Base-by-base conservation (phyloP, 2,329 filamentous ascomycete genomes). In the Trematosphaeria pertusa region DNA sequence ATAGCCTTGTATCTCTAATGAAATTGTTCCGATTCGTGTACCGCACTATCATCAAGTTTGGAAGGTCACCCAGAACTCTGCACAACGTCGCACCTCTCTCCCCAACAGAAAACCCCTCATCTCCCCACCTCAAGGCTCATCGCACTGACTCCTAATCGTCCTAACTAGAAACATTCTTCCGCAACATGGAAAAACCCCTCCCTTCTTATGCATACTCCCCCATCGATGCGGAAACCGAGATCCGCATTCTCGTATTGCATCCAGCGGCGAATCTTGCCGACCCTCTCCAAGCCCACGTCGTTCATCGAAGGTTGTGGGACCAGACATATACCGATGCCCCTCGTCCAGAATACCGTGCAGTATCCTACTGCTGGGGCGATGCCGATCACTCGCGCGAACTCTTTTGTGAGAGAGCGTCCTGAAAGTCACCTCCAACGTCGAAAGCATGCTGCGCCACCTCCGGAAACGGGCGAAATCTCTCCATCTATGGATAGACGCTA, bases 401-500 rank as follows among this genome's bases (percentile, higher is more conserved):
- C 24, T 28, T 12, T 12, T 28, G 24, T 7, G 8, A 12, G 24
- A 28, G 7, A 7, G 12, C 8, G 12, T 8, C 7, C 12, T 28
- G 8, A 28, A 28, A 12, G 12, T 28, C 24, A 8, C 24, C 8
- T 12, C 24, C 12, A 28, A 28, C 12, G 24, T 28, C 24, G 24
- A 28, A 12, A 8, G 8, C 8, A 28, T 28, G 24, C 24, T 28
- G 24, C 24, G 24, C 12, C 24, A 28, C 24, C 24, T 28, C 8
- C 24, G 24, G 12, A 28, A 28, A 12, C 24, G 8, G 7, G 12
- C 7, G 12, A 7, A 12, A 8, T 12, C 24, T 7, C 8, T 28
- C 8, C 24, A 12, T 8, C 5, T 46, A 12, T 52, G 45, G 48
- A 48, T 48, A 6, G 48, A 52, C 32, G 37, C 37, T 3, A 40